These are phyloP conservation scores for Petunia hybrid DNA, from an alignment of 305 asterid species.

Conservation along the genomic window DNA sequence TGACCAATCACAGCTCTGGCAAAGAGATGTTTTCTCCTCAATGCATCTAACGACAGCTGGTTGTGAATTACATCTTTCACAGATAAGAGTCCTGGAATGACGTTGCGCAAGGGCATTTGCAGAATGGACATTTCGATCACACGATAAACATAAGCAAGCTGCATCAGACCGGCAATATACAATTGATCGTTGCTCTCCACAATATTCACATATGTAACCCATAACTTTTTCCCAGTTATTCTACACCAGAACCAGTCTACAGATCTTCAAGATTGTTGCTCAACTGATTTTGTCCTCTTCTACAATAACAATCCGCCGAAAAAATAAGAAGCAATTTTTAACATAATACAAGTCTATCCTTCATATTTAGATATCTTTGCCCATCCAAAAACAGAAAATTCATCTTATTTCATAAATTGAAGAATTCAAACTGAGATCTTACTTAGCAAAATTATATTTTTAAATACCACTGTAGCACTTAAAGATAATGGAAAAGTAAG, in stretches of 20 bases:
- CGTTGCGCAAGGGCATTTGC: conserved; percentile 92
- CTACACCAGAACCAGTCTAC: conserved; percentile 19
- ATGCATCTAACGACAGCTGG: conserved; percentile 78
- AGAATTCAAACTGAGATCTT: conserved; percentile 37
- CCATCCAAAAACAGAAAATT: neutral
- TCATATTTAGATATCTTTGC: neutral
- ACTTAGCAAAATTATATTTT: conserved; percentile 25
- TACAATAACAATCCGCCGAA: no score
- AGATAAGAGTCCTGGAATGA: conserved; percentile 78
- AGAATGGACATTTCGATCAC: conserved; percentile 86
- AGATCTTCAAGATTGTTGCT: conserved; percentile 13
- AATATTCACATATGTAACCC: conserved; percentile 82
- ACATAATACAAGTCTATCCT: neutral
- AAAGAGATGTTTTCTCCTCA: conserved; percentile 77
- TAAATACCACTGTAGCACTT: conserved; percentile 21
- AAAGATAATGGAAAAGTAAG: conserved; percentile 6
- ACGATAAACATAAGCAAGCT: conserved; percentile 80
- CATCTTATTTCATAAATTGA: neutral
- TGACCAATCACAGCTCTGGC: conserved; percentile 78
- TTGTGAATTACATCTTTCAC: conserved; percentile 75
- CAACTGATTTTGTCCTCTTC: neutral
- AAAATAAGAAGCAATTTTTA: neutral
- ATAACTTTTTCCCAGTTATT: conserved; percentile 34
- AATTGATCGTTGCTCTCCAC: conserved; percentile 74
- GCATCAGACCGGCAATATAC: conserved; percentile 85